These are phyloP conservation scores for Annulohypoxylon maeteangense DNA, from an alignment of 495 filamentous ascomycete genomes.

Conservation along the genomic window DNA sequence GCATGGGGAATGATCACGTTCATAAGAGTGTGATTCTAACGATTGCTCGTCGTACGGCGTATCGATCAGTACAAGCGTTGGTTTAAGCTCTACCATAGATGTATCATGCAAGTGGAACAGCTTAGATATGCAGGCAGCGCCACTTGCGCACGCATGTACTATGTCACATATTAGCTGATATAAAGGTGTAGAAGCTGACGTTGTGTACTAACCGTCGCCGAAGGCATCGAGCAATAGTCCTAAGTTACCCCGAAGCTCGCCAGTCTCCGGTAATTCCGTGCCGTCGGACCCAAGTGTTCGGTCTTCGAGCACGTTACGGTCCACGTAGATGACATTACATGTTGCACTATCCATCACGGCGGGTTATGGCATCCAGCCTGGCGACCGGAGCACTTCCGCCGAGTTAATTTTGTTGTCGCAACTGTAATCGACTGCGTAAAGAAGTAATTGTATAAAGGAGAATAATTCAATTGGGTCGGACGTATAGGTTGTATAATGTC, in stretches of 20 bases:
- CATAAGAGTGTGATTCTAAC: conserved; percentile 49
- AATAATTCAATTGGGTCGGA: conserved; percentile 33
- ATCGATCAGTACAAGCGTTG: conserved; percentile 81
- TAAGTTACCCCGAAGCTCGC: conserved; percentile 59
- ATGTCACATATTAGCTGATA: conserved; percentile 44
- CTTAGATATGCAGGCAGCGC: conserved; percentile 74
- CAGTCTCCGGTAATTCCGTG: conserved; percentile 39
- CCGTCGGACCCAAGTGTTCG: conserved; percentile 58
- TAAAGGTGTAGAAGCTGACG: not conserved
- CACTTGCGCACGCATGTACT: conserved; percentile 81
- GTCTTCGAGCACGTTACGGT: conserved; percentile 75
- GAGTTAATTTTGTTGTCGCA: conserved; percentile 40
- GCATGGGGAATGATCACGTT: conserved; percentile 56
- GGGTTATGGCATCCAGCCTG: conserved; percentile 59
- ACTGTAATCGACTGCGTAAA: conserved; percentile 16
- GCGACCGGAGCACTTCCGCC: conserved; percentile 61
- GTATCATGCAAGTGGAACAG: conserved; percentile 73
- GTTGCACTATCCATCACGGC: conserved; percentile 72
- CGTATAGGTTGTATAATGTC: conserved; percentile 33
- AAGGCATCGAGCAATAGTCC: conserved; percentile 60
- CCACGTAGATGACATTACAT: conserved; percentile 86
- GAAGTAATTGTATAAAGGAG: conserved; percentile 26
- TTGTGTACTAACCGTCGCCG: conserved; percentile 55
- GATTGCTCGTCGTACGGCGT: conserved; percentile 66
- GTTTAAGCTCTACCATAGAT: conserved; percentile 69